These are phyloP conservation scores for Aspergillus ochraceus DNA, from an alignment of 2,329 filamentous ascomycete species.

Conservation along the genomic window DNA sequence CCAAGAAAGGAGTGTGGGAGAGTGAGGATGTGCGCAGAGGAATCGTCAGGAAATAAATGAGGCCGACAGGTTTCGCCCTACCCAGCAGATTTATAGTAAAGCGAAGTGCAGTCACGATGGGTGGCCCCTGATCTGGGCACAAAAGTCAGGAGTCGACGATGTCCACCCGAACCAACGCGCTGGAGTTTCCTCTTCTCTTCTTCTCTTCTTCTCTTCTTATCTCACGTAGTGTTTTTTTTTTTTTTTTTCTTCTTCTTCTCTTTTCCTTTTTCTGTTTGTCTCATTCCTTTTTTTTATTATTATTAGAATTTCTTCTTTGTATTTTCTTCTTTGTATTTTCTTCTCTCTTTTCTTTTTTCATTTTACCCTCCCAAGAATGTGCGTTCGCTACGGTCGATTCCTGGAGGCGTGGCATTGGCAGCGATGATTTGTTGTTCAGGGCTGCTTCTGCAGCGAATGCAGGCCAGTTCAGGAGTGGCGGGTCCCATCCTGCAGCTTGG, in stretches of 20 bases:
- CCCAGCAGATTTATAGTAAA: neutral
- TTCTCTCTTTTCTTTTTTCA: neutral
- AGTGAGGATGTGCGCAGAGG: neutral
- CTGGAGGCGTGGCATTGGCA: neutral
- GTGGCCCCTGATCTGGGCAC: slow-evolving; percentile 10
- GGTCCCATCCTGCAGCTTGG: slow-evolving; percentile 30
- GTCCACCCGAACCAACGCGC: slow-evolving; percentile 15
- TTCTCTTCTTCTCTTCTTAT: neutral
- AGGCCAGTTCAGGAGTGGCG: slow-evolving; percentile 32
- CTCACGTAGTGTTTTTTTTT: slow-evolving; percentile 1
- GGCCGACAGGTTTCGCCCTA: neutral
- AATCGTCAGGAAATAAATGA: neutral
- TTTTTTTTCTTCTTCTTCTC: slow-evolving; percentile 1
- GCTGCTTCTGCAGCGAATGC: slow-evolving; percentile 17
- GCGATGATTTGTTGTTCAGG: slow-evolving; percentile 12
- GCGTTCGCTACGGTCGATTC: neutral
- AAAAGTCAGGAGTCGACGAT: neutral
- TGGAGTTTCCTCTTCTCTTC: slow-evolving; percentile 11
- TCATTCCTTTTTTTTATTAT: neutral
- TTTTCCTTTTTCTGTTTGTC: slow-evolving; percentile 2
- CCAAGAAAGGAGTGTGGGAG: neutral
- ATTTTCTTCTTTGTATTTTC: slow-evolving; percentile 6
- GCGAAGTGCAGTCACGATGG: neutral
- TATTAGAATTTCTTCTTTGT: slow-evolving; percentile 1
- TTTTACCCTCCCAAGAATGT: neutral